Conservation (phyloP, 495 filamentous ascomycete species). For the Penicillium mononematosum region DNA sequence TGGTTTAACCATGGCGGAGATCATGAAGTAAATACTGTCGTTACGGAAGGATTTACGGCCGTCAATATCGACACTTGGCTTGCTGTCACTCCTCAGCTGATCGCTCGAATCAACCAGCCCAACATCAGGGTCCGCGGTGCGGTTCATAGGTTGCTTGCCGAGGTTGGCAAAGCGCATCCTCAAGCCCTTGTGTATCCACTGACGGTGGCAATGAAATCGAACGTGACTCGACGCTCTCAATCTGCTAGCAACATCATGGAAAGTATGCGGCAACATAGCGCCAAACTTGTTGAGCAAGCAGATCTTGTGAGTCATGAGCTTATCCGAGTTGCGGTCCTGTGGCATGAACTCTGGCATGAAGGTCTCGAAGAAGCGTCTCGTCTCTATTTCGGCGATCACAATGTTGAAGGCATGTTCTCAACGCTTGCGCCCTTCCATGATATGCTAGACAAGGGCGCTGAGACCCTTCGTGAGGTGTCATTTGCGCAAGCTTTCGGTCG, state of each 20-base stretch:
- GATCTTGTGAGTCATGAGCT: slow-evolving; percentile 91
- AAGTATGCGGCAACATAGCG: slow-evolving; percentile 91
- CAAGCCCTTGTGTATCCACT: slow-evolving; percentile 99
- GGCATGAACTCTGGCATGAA: slow-evolving; percentile 99
- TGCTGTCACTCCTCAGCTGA: slow-evolving; percentile 94
- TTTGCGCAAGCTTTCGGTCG: slow-evolving; percentile 98
- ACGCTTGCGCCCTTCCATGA: slow-evolving; percentile 89
- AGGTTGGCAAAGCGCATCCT: slow-evolving; percentile 90
- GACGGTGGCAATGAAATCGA: slow-evolving; percentile 97
- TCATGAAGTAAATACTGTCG: slow-evolving; percentile 77
- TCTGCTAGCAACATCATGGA: slow-evolving; percentile 94
- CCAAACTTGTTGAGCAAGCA: slow-evolving; percentile 91
- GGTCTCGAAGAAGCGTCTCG: slow-evolving; percentile 96
- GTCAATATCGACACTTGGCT: slow-evolving; percentile 98
- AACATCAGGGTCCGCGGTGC: slow-evolving; percentile 80
- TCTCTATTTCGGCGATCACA: slow-evolving; percentile 88
- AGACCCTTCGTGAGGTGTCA: slow-evolving; percentile 91
- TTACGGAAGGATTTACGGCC: slow-evolving; percentile 83
- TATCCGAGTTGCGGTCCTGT: slow-evolving; percentile 92
- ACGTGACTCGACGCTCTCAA: slow-evolving; percentile 71
- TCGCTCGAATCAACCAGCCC: slow-evolving; percentile 95
- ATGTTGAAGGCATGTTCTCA: slow-evolving; percentile 95
- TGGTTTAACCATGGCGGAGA: slow-evolving; percentile 95
- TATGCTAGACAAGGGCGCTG: slow-evolving; percentile 81
- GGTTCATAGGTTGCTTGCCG: slow-evolving; percentile 85